phyloP scores from a whole-genome alignment of 768 basidiomycete genomes.

The Boletus sp. region DNA sequence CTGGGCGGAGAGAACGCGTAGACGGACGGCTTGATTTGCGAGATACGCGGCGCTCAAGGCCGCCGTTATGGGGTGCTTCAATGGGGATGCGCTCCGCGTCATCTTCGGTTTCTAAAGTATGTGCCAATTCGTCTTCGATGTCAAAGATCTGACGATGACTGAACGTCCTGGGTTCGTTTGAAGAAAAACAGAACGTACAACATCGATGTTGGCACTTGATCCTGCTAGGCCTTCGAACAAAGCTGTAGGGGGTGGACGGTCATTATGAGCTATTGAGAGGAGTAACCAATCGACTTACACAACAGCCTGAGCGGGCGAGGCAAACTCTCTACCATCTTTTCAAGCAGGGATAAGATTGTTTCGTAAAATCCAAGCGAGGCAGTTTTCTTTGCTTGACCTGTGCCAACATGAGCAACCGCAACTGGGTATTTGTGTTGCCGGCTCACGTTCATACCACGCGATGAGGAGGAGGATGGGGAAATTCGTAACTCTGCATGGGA shows the following conservation, averaged over 20 bases:
- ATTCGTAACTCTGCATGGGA: constrained; percentile 57
- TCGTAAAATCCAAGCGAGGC: constrained; percentile 70
- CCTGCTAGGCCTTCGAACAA: constrained; percentile 80
- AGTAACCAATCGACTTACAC: constrained; percentile 44
- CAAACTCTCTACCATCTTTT: constrained; percentile 68
- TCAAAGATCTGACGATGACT: constrained; percentile 62
- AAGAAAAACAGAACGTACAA: constrained; percentile 40
- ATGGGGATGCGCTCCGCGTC: constrained; percentile 3
- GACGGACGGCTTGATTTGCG: constrained; percentile 33
- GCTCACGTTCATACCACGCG: constrained; percentile 74
- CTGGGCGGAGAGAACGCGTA: constrained; percentile 22
- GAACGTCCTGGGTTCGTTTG: not conserved
- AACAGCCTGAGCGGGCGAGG: constrained; percentile 73
- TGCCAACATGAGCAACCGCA: not conserved
- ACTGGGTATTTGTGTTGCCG: not conserved
- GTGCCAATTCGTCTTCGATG: constrained; percentile 55
- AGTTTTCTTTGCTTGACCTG: constrained; percentile 60
- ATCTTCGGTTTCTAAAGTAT: constrained; percentile 4
- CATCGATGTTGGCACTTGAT: constrained; percentile 67
- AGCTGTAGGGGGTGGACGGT: constrained; percentile 39
- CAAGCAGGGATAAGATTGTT: constrained; percentile 61
- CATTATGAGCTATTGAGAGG: not conserved
- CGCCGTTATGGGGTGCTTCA: constrained; percentile 13
- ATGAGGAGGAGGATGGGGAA: constrained; percentile 81
- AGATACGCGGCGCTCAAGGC: constrained; percentile 31